phyloP scores from a whole-genome alignment of 495 filamentous ascomycete genomes.

The Lindgomyces ingoldianus region DNA sequence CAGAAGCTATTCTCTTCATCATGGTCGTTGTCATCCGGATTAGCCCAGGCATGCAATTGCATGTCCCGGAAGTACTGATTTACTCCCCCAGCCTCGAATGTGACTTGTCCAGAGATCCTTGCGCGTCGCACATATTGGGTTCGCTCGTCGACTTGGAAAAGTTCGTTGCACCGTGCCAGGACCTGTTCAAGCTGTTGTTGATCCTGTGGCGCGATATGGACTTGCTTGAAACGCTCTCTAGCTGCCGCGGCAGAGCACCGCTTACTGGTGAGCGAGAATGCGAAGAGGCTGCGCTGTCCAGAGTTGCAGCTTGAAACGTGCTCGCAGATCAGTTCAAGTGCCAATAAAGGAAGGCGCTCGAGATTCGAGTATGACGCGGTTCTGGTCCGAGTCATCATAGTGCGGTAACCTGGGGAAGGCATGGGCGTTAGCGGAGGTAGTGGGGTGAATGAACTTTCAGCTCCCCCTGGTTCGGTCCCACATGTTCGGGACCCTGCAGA shows the following conservation, averaged over 20 bases:
- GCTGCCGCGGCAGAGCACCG: background rate
- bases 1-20: background rate
- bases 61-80: background rate
- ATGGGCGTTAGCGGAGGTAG: too few relatives aligned
- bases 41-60: background rate
- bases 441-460: too few relatives aligned
- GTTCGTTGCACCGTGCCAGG: background rate
- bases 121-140: background rate
- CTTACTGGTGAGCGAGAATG: slow-evolving; percentile 8
- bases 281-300: slow-evolving; percentile 5
- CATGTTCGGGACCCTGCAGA: too few relatives aligned
- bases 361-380: too few relatives aligned
- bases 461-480: too few relatives aligned
- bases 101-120: background rate
- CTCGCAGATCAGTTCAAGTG: slow-evolving; percentile 14
- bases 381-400: too few relatives aligned
- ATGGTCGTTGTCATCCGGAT: background rate
- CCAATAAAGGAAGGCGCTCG: slow-evolving; percentile 6
- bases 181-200: background rate
- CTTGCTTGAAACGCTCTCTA: slow-evolving; percentile 13
- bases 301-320: background rate
- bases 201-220: background rate
- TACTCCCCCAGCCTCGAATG: too few relatives aligned
- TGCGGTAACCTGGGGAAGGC: too few relatives aligned
- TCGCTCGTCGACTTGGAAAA: background rate